Evolutionary conservation across 768 basidiomycete species (phyloP).

Genomic region (Trametes maxima): DNA sequence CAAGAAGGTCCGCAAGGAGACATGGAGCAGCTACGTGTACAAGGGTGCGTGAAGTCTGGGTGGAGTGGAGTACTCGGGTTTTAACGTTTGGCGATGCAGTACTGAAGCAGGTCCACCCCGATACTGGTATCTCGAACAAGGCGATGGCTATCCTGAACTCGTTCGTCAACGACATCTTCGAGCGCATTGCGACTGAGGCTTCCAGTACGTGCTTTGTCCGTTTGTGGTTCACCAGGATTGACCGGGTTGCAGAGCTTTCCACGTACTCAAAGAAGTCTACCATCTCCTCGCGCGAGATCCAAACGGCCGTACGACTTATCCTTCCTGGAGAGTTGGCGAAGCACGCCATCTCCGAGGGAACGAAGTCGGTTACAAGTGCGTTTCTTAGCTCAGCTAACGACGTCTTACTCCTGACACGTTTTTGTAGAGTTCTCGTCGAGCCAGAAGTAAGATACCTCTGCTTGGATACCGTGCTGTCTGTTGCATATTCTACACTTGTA

Average conservation of each 20-base stretch:
- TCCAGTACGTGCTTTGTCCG: constrained; percentile 51
- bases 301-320: constrained; percentile 81
- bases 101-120: constrained; percentile 90
- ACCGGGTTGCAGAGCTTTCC: constrained; percentile 73
- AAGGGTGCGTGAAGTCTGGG: constrained; percentile 50
- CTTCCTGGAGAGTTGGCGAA: constrained; percentile 86
- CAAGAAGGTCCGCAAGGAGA: constrained; percentile 79
- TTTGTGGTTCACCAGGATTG: no score
- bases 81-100: constrained; percentile 42
- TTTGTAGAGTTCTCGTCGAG: constrained; percentile 53
- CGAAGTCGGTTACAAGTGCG: constrained; percentile 71
- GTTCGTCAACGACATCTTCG: constrained; percentile 85
- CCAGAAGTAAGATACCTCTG: constrained; percentile 27
- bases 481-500: constrained; percentile 28
- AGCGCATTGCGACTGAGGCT: constrained; percentile 75
- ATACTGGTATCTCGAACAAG: constrained; percentile 93
- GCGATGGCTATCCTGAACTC: constrained; percentile 84
- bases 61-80: neutral
- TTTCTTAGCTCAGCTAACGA: constrained; percentile 4
- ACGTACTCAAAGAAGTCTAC: constrained; percentile 89
- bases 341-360: constrained; percentile 88
- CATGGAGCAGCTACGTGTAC: constrained; percentile 85
- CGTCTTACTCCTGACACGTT: constrained; percentile 13
- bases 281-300: constrained; percentile 90
- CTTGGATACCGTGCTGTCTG: constrained; percentile 11